Evolutionary conservation across 2,329 filamentous ascomycete genomes (phyloP), one percentile per base, ranked within the genome.

Genomic region (Fusarium nematophilum): DNA sequence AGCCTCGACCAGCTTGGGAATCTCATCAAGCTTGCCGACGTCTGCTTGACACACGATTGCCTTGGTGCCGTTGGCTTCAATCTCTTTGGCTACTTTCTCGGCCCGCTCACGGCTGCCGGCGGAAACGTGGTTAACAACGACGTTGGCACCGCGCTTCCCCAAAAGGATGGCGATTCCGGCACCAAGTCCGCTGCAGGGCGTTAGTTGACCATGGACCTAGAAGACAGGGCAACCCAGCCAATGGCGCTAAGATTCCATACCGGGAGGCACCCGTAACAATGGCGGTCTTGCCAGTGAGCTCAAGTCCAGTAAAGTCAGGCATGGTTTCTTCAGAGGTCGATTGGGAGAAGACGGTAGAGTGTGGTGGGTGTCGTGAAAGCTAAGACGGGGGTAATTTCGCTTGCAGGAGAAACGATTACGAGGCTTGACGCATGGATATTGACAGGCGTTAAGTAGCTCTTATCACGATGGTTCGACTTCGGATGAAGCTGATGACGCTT

Each of bases 41-140:
- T 61, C 50, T 3, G 67, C 66, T 23, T 70, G 53, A 7, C 44
- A 39, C 1, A 54, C 13, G 0, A 44, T 17, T 0, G 64, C 65
- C 30, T 60, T 66, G 9, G 55, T 45, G 3, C 65, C 66, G 26
- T 51, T 26, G 1, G 49, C 34, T 21, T 66, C 38, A 3, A 69
- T 57, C 21, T 46, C 25, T 18, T 62, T 57, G 14, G 39, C 58
- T 2, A 68, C 55, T 2, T 66, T 46, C 6, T 54, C 42, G 2
- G 67, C 64, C 3, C 60, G 44, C 26, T 64, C 38, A 10, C 18
- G 27, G 50, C 66, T 69, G 17, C 40, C 23, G 8, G 51, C 53
- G 14, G 51, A 46, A 11, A 50, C 29, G 38, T 62, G 55, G 53
- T 68, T 69, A 27, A 66, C 60, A 8, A 68, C 59, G 2, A 68